Evolutionary conservation across 106 monocot species (phyloP).

Genomic region (Platanthera zijinensis): DNA sequence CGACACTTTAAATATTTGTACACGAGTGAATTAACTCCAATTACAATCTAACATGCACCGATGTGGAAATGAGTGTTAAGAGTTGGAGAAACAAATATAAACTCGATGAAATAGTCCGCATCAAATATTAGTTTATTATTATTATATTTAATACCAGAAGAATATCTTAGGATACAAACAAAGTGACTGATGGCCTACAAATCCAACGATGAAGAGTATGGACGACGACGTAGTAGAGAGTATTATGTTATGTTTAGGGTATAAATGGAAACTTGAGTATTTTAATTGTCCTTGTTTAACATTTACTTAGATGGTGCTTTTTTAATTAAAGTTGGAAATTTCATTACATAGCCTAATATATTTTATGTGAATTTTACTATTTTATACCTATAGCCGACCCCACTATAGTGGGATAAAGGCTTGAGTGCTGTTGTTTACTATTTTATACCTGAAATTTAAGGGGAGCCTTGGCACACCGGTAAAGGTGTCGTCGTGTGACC

Average conservation of each 20-base stretch:
- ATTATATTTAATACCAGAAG: too few relatives aligned
- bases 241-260: neutral
- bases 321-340: neutral
- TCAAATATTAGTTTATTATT: neutral
- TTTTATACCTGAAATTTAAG: too few relatives aligned
- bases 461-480: too few relatives aligned
- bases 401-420: too few relatives aligned
- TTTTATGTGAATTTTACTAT: too few relatives aligned
- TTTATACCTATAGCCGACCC: too few relatives aligned
- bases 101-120: neutral
- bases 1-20: neutral
- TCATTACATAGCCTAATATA: neutral
- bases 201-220: neutral
- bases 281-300: neutral
- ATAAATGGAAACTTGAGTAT: neutral
- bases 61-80: neutral
- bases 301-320: neutral
- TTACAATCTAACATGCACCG: neutral
- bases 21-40: neutral
- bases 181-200: neutral
- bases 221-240: neutral
- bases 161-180: neutral
- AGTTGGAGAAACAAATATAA: neutral
- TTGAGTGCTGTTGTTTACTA: too few relatives aligned
- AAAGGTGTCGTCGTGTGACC: too few relatives aligned